Percentiles rank a stretch among this genome's conserved stretches.
phyloP scores from a whole-genome alignment of 768 basidiomycete genomes.

The Leucosporidium scottii region DNA sequence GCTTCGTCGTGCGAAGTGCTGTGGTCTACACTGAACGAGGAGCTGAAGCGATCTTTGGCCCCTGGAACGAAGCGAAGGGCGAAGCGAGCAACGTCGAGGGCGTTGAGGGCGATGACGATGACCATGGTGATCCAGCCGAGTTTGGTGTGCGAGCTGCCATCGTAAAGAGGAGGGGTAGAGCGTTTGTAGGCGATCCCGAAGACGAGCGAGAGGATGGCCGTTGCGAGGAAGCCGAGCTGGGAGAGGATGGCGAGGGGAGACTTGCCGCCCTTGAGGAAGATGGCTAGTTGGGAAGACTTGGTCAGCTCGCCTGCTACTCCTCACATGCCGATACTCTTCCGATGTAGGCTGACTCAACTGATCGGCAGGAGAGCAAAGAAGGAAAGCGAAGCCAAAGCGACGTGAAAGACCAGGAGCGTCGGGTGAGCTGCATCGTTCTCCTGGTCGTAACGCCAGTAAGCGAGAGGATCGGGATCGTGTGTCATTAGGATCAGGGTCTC shows the following conservation, averaged over 20 bases:
- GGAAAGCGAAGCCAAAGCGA: constrained; percentile 63
- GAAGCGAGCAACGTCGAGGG: constrained; percentile 50
- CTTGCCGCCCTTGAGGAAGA: constrained; percentile 68
- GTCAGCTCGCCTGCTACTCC: not conserved
- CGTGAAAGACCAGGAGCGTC: constrained; percentile 51
- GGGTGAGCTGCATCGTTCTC: constrained; percentile 7
- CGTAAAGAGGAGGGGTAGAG: constrained; percentile 68
- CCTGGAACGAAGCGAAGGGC: constrained; percentile 1
- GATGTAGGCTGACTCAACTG: not conserved
- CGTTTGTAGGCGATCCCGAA: constrained; percentile 66
- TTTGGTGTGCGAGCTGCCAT: constrained; percentile 53
- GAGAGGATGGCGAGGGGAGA: constrained; percentile 58
- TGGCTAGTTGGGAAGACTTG: constrained; percentile 48
- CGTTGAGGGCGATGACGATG: constrained; percentile 48
- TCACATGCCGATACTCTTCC: not conserved
- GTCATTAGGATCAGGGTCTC: constrained; percentile 63
- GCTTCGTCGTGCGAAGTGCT: not conserved
- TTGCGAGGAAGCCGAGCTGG: constrained; percentile 57
- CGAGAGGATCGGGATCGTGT: constrained; percentile 66
- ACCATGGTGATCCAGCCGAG: constrained; percentile 58
- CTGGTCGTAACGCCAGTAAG: constrained; percentile 72
- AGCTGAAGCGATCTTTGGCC: not conserved
- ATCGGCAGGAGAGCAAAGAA: constrained; percentile 74
- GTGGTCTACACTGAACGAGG: not conserved
- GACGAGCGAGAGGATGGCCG: constrained; percentile 59